Evolutionary conservation across 1,139 yeast species (phyloP).

Genomic region (Kluyveromyces sp.): DNA sequence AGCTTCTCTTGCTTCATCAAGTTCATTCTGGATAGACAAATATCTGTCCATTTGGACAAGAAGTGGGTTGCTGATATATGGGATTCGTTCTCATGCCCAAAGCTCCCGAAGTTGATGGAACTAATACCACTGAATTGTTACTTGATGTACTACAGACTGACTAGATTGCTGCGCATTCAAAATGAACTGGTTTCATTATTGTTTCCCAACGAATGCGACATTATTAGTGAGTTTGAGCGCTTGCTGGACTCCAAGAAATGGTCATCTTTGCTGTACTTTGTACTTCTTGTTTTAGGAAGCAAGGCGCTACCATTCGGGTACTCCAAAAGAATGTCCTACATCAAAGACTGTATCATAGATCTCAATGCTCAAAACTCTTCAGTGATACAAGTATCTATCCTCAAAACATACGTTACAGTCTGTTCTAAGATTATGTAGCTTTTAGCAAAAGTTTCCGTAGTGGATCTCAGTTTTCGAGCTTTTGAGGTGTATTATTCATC

Average conservation of each 20-base stretch:
- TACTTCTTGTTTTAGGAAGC: conserved; percentile 22
- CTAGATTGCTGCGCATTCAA: conserved; percentile 20
- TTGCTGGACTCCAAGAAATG: conserved; percentile 18
- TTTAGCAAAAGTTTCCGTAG: background rate
- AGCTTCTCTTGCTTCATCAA: conserved; percentile 17
- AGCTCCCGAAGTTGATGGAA: conserved; percentile 14
- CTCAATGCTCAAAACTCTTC: conserved; percentile 16
- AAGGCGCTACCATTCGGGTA: conserved; percentile 17
- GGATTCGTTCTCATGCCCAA: conserved; percentile 7
- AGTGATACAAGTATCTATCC: conserved; percentile 23
- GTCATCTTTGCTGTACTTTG: conserved; percentile 22
- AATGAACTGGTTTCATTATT: conserved; percentile 13
- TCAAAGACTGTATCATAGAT: conserved; percentile 22
- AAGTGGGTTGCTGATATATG: conserved; percentile 15
- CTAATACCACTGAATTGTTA: conserved; percentile 18
- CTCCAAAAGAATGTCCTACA: conserved; percentile 11
- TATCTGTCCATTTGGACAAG: conserved; percentile 17
- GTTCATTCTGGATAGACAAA: conserved; percentile 25
- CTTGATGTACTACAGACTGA: conserved; percentile 22
- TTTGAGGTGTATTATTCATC: background rate
- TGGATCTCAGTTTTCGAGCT: background rate
- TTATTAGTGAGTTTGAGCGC: conserved; percentile 18
- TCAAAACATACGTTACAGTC: conserved; percentile 20
- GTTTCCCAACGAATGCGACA: conserved; percentile 8
- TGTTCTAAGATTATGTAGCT: conserved; percentile 12